Evolutionary conservation across 1,284 basidiomycete species (phyloP).

Genomic region (Boletus sp.): DNA sequence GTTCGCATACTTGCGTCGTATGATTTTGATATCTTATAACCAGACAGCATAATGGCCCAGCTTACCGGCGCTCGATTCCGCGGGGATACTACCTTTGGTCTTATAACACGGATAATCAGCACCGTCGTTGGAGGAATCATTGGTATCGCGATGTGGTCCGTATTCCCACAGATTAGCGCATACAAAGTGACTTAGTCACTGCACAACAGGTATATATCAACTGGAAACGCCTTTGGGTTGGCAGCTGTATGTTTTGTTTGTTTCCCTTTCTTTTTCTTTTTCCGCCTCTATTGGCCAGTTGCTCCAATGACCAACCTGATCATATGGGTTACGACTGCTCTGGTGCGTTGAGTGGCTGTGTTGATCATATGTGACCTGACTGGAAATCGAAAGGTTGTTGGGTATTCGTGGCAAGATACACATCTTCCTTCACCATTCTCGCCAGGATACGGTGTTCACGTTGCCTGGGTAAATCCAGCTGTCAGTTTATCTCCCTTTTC

Average conservation of each 20-base stretch:
- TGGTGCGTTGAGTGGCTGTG: conserved; percentile 41
- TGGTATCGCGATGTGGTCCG: conserved; percentile 69
- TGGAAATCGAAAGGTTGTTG: conserved; percentile 50
- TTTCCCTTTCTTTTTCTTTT: conserved; percentile 68
- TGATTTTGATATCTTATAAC: conserved; percentile 1
- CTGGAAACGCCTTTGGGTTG: conserved; percentile 73
- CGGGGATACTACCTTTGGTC: conserved; percentile 73
- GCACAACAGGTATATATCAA: conserved; percentile 63
- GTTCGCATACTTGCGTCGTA: conserved; percentile 13
- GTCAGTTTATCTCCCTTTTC: background rate
- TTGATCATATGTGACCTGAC: background rate
- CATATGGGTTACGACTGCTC: conserved; percentile 63
- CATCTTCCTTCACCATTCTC: conserved; percentile 43
- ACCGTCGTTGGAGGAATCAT: conserved; percentile 69
- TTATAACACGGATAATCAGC: conserved; percentile 58
- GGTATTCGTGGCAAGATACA: conserved; percentile 68
- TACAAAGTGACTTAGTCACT: background rate
- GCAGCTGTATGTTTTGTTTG: conserved; percentile 66
- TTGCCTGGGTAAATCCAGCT: conserved; percentile 56
- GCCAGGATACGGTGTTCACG: conserved; percentile 53
- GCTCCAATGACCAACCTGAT: conserved; percentile 72
- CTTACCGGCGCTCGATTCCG: conserved; percentile 65
- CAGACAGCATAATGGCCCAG: conserved; percentile 63
- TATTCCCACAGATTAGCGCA: conserved; percentile 4
- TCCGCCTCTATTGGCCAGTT: conserved; percentile 71